Conservation (phyloP, 495 filamentous ascomycete genomes). For the Hypoxylon lenormandii region DNA sequence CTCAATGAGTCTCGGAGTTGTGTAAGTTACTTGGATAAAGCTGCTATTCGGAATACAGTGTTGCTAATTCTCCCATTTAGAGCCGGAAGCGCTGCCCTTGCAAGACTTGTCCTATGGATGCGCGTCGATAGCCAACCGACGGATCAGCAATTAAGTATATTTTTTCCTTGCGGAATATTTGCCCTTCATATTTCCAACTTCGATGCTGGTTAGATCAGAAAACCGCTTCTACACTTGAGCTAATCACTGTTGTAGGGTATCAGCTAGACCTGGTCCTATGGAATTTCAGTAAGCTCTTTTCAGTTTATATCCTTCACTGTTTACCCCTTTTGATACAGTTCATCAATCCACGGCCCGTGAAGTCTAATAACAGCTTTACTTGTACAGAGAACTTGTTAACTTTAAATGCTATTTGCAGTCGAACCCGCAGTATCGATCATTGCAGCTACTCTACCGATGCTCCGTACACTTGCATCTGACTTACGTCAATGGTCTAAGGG, state of each 20-base stretch:
- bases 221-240: no score
- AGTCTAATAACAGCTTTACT: no score
- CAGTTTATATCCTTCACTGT: no score
- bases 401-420: neutral
- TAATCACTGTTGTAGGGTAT: neutral
- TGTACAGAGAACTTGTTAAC: neutral
- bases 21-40: neutral
- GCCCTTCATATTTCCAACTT: no score
- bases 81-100: neutral
- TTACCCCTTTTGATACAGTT: no score
- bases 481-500: neutral
- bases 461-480: neutral
- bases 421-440: neutral
- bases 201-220: no score
- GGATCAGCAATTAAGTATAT: no score
- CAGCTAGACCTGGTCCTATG: neutral
- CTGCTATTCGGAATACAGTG: neutral
- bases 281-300: neutral
- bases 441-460: neutral
- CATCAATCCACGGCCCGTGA: no score
- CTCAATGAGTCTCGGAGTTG: neutral
- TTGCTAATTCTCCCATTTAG: neutral
- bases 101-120: neutral
- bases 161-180: no score
- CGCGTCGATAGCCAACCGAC: no score